Base-by-base conservation (phyloP, 768 basidiomycete species). In the Serendipita sp. region DNA sequence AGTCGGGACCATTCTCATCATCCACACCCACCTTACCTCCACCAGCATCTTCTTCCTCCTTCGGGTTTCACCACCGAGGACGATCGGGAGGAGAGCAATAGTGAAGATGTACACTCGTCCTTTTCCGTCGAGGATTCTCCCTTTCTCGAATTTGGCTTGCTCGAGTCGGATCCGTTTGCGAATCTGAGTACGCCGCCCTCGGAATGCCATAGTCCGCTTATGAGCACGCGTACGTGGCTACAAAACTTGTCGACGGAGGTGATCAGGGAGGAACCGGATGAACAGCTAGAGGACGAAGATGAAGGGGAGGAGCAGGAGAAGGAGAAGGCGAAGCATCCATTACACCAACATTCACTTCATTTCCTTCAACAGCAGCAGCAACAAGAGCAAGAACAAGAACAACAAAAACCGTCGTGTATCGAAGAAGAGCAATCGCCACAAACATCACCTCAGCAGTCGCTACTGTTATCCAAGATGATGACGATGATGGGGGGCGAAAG, bases 1-100 rank as follows among this genome's bases (percentile, higher is more conserved):
- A 72, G 16, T 67, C 50, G 33, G 26, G 16, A 33, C 31, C 44
- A 16, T 9, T 44, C 4, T 42, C 13, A 42, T 42, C 13, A 42
- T 42, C 13, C 11, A n/a, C n/a, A n/a, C n/a, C n/a, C n/a, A n/a
- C n/a, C n/a, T n/a, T n/a, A n/a, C n/a, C n/a, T n/a, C n/a, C n/a
- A n/a, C n/a, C 48, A 26, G 14, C 16, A n/a, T n/a, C n/a, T n/a
- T n/a, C n/a, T n/a, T n/a, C n/a, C 16, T 28, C 13, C 16, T 51
- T 58, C 53, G 17, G 53, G 22, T 3, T 58, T 22, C n/a, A 58
- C 53, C 5, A 58, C 53, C 11, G 53, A 58, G 31, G 53, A 58
- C n/a, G 53, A 58, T 58, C 20, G 53, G 11, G 53, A 58, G 38
- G 38, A 14, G 14, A 14, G 38, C 13, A 58, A 26, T n/a, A 58